Conservation (phyloP, 495 filamentous ascomycete genomes). For the Xylaria scruposa region DNA sequence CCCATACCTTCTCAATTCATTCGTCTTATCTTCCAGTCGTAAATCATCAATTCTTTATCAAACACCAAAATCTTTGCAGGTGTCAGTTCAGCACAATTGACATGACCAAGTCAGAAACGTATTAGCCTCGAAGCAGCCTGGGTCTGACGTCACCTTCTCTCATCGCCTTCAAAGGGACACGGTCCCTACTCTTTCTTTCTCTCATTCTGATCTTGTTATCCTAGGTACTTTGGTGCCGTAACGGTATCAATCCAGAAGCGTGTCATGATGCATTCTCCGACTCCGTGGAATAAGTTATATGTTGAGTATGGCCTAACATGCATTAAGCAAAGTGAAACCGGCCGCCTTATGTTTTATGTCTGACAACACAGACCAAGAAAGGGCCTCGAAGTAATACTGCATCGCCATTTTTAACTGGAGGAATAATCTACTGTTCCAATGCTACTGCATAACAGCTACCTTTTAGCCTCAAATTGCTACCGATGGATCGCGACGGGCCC, state of each 20-base stretch:
- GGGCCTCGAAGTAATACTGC: background rate
- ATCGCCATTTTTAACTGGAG: background rate
- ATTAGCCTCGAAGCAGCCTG: background rate
- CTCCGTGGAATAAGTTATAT: background rate
- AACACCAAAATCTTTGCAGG: background rate
- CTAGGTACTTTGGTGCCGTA: background rate
- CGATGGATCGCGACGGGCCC: background rate
- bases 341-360: background rate
- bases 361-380: background rate
- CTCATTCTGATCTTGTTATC: background rate
- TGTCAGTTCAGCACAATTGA: background rate
- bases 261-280: background rate
- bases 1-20: background rate
- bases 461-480: constrained; percentile 13
- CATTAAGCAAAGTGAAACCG: background rate
- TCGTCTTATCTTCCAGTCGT: background rate
- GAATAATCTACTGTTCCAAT: background rate
- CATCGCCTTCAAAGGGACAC: background rate
- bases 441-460: background rate
- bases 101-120: background rate
- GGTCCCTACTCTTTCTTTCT: background rate
- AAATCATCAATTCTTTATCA: background rate
- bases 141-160: background rate
- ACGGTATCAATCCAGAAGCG: background rate
- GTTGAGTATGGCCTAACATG: background rate